Evolutionary conservation across 768 basidiomycete species (phyloP), one percentile per base, ranked within the genome.

Genomic region (Termitomyces heimii): DNA sequence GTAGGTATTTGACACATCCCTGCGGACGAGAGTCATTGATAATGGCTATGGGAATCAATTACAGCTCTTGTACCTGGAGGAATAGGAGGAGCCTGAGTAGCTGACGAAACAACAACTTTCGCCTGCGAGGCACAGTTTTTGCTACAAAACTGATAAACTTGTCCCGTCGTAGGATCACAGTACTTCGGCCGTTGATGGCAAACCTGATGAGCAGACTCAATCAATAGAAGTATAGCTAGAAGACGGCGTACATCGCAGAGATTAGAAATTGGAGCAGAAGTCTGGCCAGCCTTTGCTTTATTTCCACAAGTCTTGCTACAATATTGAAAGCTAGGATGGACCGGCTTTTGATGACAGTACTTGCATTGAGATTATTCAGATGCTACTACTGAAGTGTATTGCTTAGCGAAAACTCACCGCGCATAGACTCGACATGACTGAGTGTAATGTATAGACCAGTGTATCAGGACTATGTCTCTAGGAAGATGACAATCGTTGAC

Each of bases 131-230:
- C 83, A 62, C 85, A 87, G 6, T 79, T 76, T 63, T 83, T 86
- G 65, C 83, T 72, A 63, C 85, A 86, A 64, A 77, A 87, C 16
- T 82, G 76, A 67, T 86, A 84, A 2, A 74, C 77, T 29, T 46
- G 18, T 53, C 76, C 77, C 16, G 55, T 56, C 10, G 73, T 76
- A 24, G 82, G 82, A 64, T 86, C 84, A 28, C 72, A 73, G 59
- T 80, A 78, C 63, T 84, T 86, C 37, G 84, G 83, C 39, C 82
- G 77, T 57, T 74, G 76, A 56, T 79, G 78, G 66, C 84, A 86
- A 58, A 80, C 79, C 84, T 86, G 39, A 20, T 13, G 28, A 12
- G 31, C 7, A 5, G 13, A 28, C n/a, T 28, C 10, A 8, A 8
- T 29, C 12, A 18, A 29, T 16, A 16, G 7, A 40, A n/a, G 20